Percentiles rank a stretch among this genome's conserved stretches.
Conservation (phyloP, 2,329 filamentous ascomycete species). For the Nothopassalora personata region DNA sequence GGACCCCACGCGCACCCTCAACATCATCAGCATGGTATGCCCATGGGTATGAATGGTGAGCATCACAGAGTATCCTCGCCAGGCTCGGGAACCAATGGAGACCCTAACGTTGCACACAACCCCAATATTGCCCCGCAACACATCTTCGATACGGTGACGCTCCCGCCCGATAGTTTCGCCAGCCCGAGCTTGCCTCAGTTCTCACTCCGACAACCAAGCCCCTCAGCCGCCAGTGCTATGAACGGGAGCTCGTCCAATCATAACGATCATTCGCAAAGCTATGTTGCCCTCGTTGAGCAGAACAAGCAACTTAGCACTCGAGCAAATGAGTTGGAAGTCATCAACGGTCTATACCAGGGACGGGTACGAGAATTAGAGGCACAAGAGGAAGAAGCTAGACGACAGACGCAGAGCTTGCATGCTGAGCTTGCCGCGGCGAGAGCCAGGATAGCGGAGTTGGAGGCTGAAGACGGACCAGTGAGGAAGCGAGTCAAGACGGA, state of each 20-base stretch:
- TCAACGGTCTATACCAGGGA: conserved; percentile 68
- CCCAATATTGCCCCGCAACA: conserved; percentile 67
- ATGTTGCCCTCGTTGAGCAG: conserved; percentile 71
- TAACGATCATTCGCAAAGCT: conserved; percentile 67
- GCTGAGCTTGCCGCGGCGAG: conserved; percentile 52
- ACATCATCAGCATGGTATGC: conserved; percentile 15
- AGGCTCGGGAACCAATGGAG: conserved; percentile 66
- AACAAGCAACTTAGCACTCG: conserved; percentile 90
- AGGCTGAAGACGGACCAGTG: conserved; percentile 19
- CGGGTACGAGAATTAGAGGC: conserved; percentile 68
- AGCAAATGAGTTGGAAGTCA: conserved; percentile 90
- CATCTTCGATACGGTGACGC: conserved; percentile 65
- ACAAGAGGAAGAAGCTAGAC: conserved; percentile 63
- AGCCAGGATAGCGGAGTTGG: conserved; percentile 15
- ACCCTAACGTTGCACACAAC: conserved; percentile 60
- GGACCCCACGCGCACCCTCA: conserved; percentile 28
- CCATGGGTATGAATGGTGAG: conserved; percentile 14
- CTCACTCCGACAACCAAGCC: conserved; percentile 50
- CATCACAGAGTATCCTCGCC: conserved; percentile 16
- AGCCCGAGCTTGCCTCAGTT: conserved; percentile 43
- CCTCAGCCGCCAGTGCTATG: conserved; percentile 52
- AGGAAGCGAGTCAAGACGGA: conserved; percentile 14
- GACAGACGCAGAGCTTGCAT: conserved; percentile 54
- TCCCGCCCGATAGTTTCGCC: conserved; percentile 67
- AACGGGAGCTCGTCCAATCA: conserved; percentile 51